These are phyloP conservation scores for Ilex asprella DNA, from an alignment of 257 asterid genomes.

Conservation along the genomic window DNA sequence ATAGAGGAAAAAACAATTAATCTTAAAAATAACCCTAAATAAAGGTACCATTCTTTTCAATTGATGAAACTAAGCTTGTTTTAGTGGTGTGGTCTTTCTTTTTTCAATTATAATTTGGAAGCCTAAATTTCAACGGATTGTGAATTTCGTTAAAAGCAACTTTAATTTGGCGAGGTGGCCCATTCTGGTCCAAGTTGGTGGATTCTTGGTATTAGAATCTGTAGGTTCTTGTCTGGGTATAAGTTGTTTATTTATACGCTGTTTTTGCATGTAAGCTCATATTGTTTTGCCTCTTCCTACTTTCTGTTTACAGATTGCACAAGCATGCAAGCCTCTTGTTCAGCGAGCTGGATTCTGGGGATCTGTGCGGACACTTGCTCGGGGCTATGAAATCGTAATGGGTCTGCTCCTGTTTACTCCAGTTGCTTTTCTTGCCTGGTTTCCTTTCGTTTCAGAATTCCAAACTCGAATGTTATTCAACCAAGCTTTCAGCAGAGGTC, in stretches of 20 bases:
- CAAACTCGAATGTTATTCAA: slow-evolving; percentile 95
- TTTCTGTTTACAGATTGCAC: slow-evolving; percentile 63
- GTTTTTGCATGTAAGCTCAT: too few relatives aligned
- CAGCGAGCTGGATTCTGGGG: slow-evolving; percentile 83
- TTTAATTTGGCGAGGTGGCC: too few relatives aligned
- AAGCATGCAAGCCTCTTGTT: slow-evolving; percentile 82
- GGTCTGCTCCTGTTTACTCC: slow-evolving; percentile 90
- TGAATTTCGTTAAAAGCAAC: too few relatives aligned
- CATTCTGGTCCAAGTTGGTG: neutral
- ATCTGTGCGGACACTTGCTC: slow-evolving; percentile 73
- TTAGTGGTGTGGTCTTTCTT: too few relatives aligned
- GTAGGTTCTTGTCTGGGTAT: too few relatives aligned
- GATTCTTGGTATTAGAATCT: neutral
- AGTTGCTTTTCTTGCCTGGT: slow-evolving; percentile 94
- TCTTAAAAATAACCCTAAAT: too few relatives aligned
- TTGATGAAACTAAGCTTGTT: too few relatives aligned
- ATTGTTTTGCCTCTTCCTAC: neutral
- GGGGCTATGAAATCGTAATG: slow-evolving; percentile 87
- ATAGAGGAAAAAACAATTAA: too few relatives aligned
- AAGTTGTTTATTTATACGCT: too few relatives aligned
- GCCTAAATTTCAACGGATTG: too few relatives aligned
- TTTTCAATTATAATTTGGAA: too few relatives aligned
- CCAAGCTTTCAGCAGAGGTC: slow-evolving; percentile 99
- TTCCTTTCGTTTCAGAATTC: slow-evolving; percentile 93
- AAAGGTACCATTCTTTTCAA: too few relatives aligned